Base-by-base conservation (phyloP, 805 yeast species). In the Nakazawaea populi region DNA sequence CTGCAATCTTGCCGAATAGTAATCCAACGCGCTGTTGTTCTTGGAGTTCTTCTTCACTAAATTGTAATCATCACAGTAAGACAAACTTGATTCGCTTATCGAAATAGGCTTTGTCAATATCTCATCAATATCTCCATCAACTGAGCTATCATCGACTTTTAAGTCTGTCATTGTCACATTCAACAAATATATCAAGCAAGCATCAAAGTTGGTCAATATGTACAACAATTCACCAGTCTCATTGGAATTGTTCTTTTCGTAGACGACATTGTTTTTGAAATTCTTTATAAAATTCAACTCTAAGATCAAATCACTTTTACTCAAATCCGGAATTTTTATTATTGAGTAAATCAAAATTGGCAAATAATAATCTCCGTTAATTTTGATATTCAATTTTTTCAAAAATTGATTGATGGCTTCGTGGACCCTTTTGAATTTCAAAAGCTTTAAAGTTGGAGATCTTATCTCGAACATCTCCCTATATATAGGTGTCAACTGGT, bases 101-200 rank as follows among this genome's bases (percentile, higher is more conserved):
- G 18, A n/a, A 10, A 51, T 46, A 4, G 53, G 47, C 24, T 37
- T 29, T 7, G 71, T 66, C 14, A 78, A 62, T 1, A 77, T 51
- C 36, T 82, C 86, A 44, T 69, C 53, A 10, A 6, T 6, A 36
- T 82, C 86, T 43, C 68, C 53, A 6, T 52, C 55, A 0, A 18
- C 24, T 3, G 3, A 18, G 24, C 24, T 18, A 18, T 18, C 24
- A 18, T 18, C 24, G 24, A 18, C 24, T 31, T 58, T 58, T 35
- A 68, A 52, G 52, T 68, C 65, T n/a, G 60, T 64, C 7, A 62
- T 34, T 0, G 66, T 66, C 5, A 66, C 70, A 43, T 66, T 64
- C 3, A 64, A 56, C 24, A 68, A 47, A 46, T 68, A 68, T 6
- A 69, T 61, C 11, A 68, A 50, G 34, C 69, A 60, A 4, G 73